phyloP scores from a whole-genome alignment of 441 rosid genomes.

The Erodium texanum region DNA sequence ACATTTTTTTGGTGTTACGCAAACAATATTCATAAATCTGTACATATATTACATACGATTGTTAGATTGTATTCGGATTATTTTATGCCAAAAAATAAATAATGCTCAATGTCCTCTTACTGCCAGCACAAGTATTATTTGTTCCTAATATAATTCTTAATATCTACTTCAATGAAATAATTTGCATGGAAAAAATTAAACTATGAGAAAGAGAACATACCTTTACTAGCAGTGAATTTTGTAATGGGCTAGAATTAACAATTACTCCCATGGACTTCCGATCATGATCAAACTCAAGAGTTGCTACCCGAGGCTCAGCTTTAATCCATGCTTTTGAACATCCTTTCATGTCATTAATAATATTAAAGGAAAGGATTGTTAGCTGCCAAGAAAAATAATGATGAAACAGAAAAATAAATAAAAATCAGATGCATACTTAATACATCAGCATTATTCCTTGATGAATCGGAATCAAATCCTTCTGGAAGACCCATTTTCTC shows the following conservation, averaged over 20 bases:
- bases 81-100: neutral
- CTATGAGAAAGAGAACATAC: slow-evolving; percentile 15
- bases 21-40: neutral
- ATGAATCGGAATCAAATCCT: slow-evolving; percentile 16
- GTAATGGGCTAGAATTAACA: slow-evolving; percentile 62
- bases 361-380: slow-evolving; percentile 8
- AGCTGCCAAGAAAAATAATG: slow-evolving; percentile 2
- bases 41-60: neutral
- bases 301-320: slow-evolving; percentile 66
- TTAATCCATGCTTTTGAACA: slow-evolving; percentile 64
- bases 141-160: neutral
- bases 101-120: neutral
- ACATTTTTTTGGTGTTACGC: neutral
- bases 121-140: neutral
- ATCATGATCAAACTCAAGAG: slow-evolving; percentile 90
- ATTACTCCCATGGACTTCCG: slow-evolving; percentile 97
- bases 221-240: slow-evolving; percentile 77
- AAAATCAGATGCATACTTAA: slow-evolving; percentile 35
- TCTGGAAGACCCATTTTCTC: slow-evolving; percentile 87
- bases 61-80: neutral
- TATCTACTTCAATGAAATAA: neutral
- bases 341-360: slow-evolving; percentile 29
- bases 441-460: slow-evolving; percentile 23
- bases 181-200: neutral
- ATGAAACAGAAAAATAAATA: slow-evolving; percentile 1